Base-by-base conservation (phyloP, 768 basidiomycete species). In the Floccularia luteovirens region DNA sequence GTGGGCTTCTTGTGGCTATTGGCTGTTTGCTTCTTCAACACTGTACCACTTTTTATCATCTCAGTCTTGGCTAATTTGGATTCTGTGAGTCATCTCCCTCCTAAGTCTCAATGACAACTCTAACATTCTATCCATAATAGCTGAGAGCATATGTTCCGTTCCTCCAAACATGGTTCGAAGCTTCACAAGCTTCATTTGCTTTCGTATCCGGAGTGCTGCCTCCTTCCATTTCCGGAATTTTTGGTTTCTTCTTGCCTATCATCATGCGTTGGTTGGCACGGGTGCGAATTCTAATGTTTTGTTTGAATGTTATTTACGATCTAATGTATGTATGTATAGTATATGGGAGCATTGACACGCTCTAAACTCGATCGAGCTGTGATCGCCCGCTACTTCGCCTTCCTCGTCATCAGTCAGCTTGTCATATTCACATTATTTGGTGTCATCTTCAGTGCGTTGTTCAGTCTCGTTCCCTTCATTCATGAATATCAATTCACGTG, bases 371-470 rank as follows among this genome's bases (percentile, higher is more conserved):
- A 98, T 51, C 84, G 96, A 24, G 82, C 84, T 25, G 93, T 98
- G 43, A 73, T 93, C 27, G 90, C 90, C 14, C 80, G 91, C 36
- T 98, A 97, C 62, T 98, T 83, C 55, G 71, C 86, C 1, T 98
- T 99, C 74, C 69, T 98, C 60, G 80, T 98, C 43, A 83, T 96
- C 61, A 89, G 86, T 37, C 92, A 97, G 56, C 64, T 99, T 51
- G 70, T 99, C 46, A 80, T 98, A 61, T 99, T 98, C 69, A 94
- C 90, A 12, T 61, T 94, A 43, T 81, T 97, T 45, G 88, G 90
- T 49, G 92, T 93, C 35, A 69, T 82, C 42, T 92, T 91, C 66
- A 81, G 87, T 88, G 42, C 49, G 82, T 68, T n/a, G 21, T 36
- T 7, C 7, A 1, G 10, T 31, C 17, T 39, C 17, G 19, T 2